A percentile compares a stretch with the other conserved stretches of the same genome.
Evolutionary conservation across 2,329 filamentous ascomycete genomes (phyloP).

Genomic region (Aspergillus alliaceus): DNA sequence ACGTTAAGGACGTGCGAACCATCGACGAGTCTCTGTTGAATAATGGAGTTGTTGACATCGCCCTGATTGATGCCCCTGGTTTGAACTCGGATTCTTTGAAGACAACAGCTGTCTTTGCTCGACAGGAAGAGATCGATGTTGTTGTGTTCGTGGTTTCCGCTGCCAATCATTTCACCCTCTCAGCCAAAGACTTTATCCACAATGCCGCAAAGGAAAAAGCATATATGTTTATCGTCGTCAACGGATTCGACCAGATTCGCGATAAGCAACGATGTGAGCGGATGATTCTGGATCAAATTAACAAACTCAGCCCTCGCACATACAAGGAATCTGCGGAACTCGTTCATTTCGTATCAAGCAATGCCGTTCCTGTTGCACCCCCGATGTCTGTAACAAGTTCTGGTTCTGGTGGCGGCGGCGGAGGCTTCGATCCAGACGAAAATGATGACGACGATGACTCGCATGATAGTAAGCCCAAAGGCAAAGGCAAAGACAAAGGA

Average conservation of each 20-base stretch:
- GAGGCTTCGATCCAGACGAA: conserved; percentile 55
- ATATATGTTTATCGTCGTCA: conserved; percentile 98
- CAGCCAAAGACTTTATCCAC: conserved; percentile 96
- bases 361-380: conserved; percentile 77
- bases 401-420: conserved; percentile 54
- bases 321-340: conserved; percentile 89
- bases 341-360: conserved; percentile 97
- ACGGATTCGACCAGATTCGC: conserved; percentile 90
- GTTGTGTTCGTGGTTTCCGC: conserved; percentile 98
- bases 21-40: conserved; percentile 94
- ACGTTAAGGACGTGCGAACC: conserved; percentile 82
- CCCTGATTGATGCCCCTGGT: conserved; percentile 92
- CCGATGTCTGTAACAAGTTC: conserved; percentile 52
- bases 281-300: conserved; percentile 88
- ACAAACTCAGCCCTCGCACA: conserved; percentile 83
- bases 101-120: conserved; percentile 93
- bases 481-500: conserved; percentile 78
- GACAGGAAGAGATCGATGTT: conserved; percentile 97
- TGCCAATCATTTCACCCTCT: conserved; percentile 95
- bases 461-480: conserved; percentile 34
- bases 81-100: conserved; percentile 95
- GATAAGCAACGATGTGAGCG: conserved; percentile 90
- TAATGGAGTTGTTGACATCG: conserved; percentile 97
- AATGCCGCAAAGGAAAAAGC: conserved; percentile 95
- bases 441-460: conserved; percentile 54